phyloP scores from a whole-genome alignment of 2,329 filamentous ascomycete species.

The Penicillium sp. region DNA sequence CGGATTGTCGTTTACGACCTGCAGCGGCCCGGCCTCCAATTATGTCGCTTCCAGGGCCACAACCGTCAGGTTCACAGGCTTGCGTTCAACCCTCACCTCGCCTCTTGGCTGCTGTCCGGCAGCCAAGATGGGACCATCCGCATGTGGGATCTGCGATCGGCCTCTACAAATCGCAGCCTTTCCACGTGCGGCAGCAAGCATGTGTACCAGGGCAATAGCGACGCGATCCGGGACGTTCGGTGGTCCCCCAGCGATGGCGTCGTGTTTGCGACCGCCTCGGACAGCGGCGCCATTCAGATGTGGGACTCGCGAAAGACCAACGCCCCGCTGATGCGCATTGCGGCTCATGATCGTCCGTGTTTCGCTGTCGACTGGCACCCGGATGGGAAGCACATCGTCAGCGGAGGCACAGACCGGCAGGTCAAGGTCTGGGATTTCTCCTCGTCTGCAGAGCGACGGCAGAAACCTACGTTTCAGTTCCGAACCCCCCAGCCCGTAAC shows the following conservation, averaged over 20 bases:
- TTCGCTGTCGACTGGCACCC: constrained; percentile 68
- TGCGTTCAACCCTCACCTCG: constrained; percentile 64
- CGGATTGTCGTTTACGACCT: constrained; percentile 67
- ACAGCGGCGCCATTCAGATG: constrained; percentile 62
- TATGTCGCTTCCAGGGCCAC: constrained; percentile 64
- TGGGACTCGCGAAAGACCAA: constrained; percentile 63
- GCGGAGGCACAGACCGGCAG: constrained; percentile 61
- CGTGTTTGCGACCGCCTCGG: constrained; percentile 64
- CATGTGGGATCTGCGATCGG: constrained; percentile 63
- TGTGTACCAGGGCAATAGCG: constrained; percentile 58
- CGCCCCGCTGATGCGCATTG: constrained; percentile 59
- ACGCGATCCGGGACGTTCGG: constrained; percentile 62
- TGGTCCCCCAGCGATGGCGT: constrained; percentile 65
- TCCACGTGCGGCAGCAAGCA: constrained; percentile 56
- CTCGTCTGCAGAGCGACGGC: constrained; percentile 53
- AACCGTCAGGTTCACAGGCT: constrained; percentile 65
- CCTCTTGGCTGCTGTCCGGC: constrained; percentile 61
- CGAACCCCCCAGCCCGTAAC: constrained; percentile 62
- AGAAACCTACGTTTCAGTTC: constrained; percentile 60
- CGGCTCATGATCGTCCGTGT: constrained; percentile 61
- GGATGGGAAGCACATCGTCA: constrained; percentile 64
- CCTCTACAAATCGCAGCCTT: constrained; percentile 49
- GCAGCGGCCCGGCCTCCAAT: constrained; percentile 60
- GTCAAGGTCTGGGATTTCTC: constrained; percentile 67
- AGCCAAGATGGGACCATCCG: constrained; percentile 65